Conservation (phyloP, 805 yeast species). For the Candida easanensis region DNA sequence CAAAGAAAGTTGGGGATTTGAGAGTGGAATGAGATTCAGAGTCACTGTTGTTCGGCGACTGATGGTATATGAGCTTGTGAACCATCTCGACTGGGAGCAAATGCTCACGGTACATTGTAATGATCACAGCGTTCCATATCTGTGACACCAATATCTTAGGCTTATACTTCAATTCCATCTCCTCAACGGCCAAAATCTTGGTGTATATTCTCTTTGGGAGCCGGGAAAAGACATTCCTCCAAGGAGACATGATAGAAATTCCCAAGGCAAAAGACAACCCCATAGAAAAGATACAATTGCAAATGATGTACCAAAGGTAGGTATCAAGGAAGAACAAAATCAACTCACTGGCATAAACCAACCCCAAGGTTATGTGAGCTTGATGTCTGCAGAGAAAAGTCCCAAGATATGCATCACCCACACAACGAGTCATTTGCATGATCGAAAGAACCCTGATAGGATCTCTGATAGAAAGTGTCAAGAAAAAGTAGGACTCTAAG, state of each 20-base stretch:
- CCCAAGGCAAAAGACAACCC: constrained; percentile 72
- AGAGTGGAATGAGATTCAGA: constrained; percentile 38
- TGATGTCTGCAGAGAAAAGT: constrained; percentile 52
- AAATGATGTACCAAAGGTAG: constrained; percentile 80
- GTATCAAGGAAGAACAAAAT: constrained; percentile 77
- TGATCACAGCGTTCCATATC: constrained; percentile 81
- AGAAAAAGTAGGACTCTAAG: constrained; percentile 74
- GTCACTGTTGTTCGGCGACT: constrained; percentile 28
- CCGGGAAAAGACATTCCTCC: constrained; percentile 77
- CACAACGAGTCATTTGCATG: constrained; percentile 55
- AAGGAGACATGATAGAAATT: constrained; percentile 82
- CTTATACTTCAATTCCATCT: constrained; percentile 39
- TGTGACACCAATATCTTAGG: constrained; percentile 61
- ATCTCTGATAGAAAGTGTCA: constrained; percentile 70
- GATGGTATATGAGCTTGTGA: constrained; percentile 56
- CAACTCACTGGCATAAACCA: constrained; percentile 61
- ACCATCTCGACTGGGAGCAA: constrained; percentile 71
- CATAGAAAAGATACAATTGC: constrained; percentile 73
- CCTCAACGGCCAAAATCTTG: constrained; percentile 47
- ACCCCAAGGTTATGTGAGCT: constrained; percentile 50
- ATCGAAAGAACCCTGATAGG: constrained; percentile 68
- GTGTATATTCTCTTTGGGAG: constrained; percentile 75
- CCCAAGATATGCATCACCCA: constrained; percentile 61
- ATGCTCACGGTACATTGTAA: constrained; percentile 81
- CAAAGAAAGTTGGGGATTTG: constrained; percentile 75